Conservation (phyloP, 345 rosid genomes). For the Eucalyptus fibrosa region DNA sequence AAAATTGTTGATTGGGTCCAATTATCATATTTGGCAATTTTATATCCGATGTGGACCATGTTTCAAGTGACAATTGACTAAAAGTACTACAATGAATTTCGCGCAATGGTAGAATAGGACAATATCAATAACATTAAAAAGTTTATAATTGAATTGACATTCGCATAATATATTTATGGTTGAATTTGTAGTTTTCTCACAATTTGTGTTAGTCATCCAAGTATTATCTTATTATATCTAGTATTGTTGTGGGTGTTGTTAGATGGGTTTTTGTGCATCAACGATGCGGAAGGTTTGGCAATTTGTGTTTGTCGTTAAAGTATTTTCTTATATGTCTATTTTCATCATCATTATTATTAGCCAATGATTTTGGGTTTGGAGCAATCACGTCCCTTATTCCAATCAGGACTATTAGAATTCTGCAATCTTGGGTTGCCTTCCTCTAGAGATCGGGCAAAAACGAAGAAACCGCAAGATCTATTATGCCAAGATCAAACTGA, state of each 20-base stretch:
- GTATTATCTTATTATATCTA: neutral
- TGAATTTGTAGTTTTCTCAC: neutral
- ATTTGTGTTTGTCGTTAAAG: neutral
- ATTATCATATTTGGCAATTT: too few species aligned
- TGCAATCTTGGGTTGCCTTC: neutral
- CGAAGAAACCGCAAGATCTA: neutral
- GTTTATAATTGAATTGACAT: fast-evolving
- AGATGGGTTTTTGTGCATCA: neutral
- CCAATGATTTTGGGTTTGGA: neutral
- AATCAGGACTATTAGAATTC: neutral
- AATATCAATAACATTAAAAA: neutral
- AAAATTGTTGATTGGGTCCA: fast-evolving
- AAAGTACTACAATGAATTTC: neutral
- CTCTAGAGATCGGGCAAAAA: neutral
- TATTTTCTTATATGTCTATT: neutral
- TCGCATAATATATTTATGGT: fast-evolving
- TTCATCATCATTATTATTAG: neutral
- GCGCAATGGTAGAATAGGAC: fast-evolving
- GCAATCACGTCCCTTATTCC: neutral
- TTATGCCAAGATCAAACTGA: neutral
- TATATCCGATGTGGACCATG: fast-evolving
- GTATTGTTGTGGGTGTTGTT: neutral
- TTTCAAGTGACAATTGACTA: fast-evolving
- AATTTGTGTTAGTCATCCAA: neutral
- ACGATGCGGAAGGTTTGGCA: neutral